Percentiles rank a stretch among this genome's conserved stretches.
Evolutionary conservation across 352 stramenopile genomes (phyloP).

Genomic region (Pythium insidiosum): DNA sequence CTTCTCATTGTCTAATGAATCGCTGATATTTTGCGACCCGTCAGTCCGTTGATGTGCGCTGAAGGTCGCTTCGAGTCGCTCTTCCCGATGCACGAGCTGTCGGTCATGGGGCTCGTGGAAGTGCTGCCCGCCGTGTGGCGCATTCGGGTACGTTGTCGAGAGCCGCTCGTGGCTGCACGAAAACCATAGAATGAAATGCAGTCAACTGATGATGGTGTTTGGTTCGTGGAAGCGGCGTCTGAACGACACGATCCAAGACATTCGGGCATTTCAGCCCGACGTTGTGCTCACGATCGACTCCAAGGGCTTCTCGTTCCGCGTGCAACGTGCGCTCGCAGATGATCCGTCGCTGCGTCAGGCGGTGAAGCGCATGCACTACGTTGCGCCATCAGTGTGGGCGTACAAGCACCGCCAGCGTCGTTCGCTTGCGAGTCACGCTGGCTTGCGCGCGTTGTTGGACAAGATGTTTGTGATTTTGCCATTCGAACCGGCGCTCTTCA

Average conservation of each 20-base stretch:
- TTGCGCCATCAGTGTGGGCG: conserved; percentile 71
- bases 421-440: conserved; percentile 16
- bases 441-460: conserved; percentile 36
- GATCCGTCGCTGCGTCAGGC: conserved; percentile 8
- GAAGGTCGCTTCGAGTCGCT: conserved; percentile 44
- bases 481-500: conserved; percentile 58
- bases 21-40: too few relatives aligned
- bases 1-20: too few relatives aligned
- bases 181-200: not conserved
- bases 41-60: conserved; percentile 39
- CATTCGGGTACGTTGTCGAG: conserved; percentile 21
- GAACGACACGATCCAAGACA: conserved; percentile 42
- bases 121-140: conserved; percentile 49
- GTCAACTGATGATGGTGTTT: not conserved
- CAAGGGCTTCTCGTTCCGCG: conserved; percentile 67
- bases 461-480: conserved; percentile 65
- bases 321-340: conserved; percentile 32
- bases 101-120: conserved; percentile 67
- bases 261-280: conserved; percentile 35
- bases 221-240: conserved; percentile 24
- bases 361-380: conserved; percentile 58
- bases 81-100: conserved; percentile 66
- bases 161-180: not conserved
- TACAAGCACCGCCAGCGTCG: conserved; percentile 42
- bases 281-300: conserved; percentile 75